A percentile compares a stretch with the other conserved stretches of the same genome.
Conservation (phyloP, 177 flowering plant species). For the Vitis hybrid region DNA sequence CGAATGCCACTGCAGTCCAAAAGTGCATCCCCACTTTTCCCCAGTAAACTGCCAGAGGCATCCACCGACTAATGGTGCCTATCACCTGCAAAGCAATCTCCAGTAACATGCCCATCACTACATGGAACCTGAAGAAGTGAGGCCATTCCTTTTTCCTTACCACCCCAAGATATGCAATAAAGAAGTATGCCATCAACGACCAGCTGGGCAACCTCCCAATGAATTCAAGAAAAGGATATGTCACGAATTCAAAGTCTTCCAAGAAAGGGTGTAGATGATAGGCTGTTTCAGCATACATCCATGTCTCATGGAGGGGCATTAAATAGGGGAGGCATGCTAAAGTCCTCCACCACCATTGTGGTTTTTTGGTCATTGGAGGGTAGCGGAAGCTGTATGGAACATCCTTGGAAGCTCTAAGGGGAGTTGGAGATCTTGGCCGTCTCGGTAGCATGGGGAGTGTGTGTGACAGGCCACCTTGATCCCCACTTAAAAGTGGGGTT, state of each 20-base stretch:
- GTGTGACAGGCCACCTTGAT: constrained; percentile 17
- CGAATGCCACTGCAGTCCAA: constrained; percentile 73
- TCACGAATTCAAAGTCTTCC: constrained; percentile 55
- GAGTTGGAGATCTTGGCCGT: constrained; percentile 14
- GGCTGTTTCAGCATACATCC: constrained; percentile 87
- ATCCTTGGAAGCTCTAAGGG: constrained; percentile 69
- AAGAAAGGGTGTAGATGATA: constrained; percentile 75
- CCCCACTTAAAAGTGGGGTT: constrained; percentile 21
- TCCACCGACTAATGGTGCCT: constrained; percentile 65
- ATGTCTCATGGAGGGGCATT: constrained; percentile 83
- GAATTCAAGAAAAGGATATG: constrained; percentile 65
- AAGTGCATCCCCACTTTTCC: constrained; percentile 81
- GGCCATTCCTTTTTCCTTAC: constrained; percentile 94
- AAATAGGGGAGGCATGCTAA: constrained; percentile 81
- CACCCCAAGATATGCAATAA: constrained; percentile 64
- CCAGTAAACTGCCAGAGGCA: constrained; percentile 67
- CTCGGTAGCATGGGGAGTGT: constrained; percentile 22
- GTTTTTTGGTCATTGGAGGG: constrained; percentile 80
- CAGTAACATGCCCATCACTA: constrained; percentile 78
- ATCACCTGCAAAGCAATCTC: constrained; percentile 69
- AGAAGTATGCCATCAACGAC: constrained; percentile 74
- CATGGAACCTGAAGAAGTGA: constrained; percentile 88
- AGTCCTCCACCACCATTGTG: constrained; percentile 90
- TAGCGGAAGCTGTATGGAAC: constrained; percentile 54
- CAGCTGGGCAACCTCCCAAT: constrained; percentile 68